Evolutionary conservation across 192 early-diverging fungal genomes (phyloP), one percentile per base, ranked within the genome.

Genomic region (Geranomyces michiganensis): DNA sequence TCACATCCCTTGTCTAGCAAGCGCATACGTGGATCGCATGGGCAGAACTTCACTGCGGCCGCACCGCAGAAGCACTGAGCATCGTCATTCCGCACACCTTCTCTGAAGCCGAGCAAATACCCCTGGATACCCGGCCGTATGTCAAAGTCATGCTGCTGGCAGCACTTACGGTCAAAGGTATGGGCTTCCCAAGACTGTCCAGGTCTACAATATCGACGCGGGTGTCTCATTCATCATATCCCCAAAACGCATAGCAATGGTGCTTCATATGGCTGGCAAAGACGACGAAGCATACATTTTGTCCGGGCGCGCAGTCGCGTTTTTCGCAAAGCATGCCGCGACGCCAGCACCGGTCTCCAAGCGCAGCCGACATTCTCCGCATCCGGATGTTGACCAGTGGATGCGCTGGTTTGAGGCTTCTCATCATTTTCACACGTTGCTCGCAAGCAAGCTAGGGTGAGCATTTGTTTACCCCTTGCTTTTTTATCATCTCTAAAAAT

Each of bases 321-420:
- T 41, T 36, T 74, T 32, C 51, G 51, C 47, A 22, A 51, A 74
- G 44, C 66, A 67, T 30, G 27, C 15, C 10, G 30, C 14, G 10
- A 44, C 60, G 19, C 10, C 46, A 21, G 5, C 51, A 9, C 74
- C 69, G 4, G 29, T 27, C n/a, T 30, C 51, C 22, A 51, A 21
- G 32, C 22, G 51, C 17, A 15, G 10, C 17, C 60, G 47, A 12
- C 43, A 44, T 22, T 43, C 56, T 17, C 22, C 27, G n/a, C 41
- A 46, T 21, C 62, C 68, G 21, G 69, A 71, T 65, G 56, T 32
- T 0, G 62, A 76, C 49, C 74, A 76, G 56, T 76, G 67, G 68
- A 19, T 56, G 15, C 22, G 64, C 22, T 76, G 74, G 74, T 45
- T 71, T 26, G 61, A 76, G 36, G 19, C 33, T 13, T 48, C 69